A percentile compares a stretch with the other conserved stretches of the same genome.
Evolutionary conservation across 1,139 yeast genomes (phyloP).

Genomic region (Debaryomyces udenii): DNA sequence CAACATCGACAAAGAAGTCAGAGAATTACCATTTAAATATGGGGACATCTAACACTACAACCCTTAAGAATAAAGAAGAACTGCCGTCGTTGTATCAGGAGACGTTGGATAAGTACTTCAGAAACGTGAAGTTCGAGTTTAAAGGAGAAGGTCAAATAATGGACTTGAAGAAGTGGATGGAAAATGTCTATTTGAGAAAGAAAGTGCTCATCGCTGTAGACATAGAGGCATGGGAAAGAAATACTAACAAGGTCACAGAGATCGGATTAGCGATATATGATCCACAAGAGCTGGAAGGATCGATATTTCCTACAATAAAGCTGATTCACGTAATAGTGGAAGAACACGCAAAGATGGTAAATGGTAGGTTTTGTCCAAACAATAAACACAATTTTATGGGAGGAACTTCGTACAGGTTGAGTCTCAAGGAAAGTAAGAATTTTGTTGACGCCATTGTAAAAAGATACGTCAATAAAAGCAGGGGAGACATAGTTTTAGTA

Average conservation of each 20-base stretch:
- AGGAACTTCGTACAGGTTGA: slow-evolving; percentile 55
- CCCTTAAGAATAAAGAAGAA: background rate
- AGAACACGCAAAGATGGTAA: slow-evolving; percentile 50
- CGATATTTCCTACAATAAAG: slow-evolving; percentile 49
- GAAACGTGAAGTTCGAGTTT: slow-evolving; percentile 22
- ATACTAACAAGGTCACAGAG: slow-evolving; percentile 57
- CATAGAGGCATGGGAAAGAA: slow-evolving; percentile 66
- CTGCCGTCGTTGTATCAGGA: background rate
- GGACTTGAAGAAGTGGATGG: slow-evolving; percentile 28
- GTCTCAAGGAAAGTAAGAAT: slow-evolving; percentile 32
- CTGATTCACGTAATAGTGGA: slow-evolving; percentile 60
- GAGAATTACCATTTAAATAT: background rate
- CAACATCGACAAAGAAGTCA: background rate
- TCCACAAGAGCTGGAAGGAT: slow-evolving; percentile 46
- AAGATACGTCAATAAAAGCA: slow-evolving; percentile 33
- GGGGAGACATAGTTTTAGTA: slow-evolving; percentile 45
- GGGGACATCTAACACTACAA: background rate
- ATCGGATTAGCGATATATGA: slow-evolving; percentile 71
- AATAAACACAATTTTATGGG: slow-evolving; percentile 59
- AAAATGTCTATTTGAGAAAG: slow-evolving; percentile 31
- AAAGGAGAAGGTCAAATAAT: slow-evolving; percentile 18
- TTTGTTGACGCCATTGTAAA: slow-evolving; percentile 48
- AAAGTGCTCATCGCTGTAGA: slow-evolving; percentile 60
- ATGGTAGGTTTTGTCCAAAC: slow-evolving; percentile 66
- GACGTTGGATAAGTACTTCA: slow-evolving; percentile 21